phyloP scores from a whole-genome alignment of 2,329 filamentous ascomycete species.

The Calonectria pteridis region DNA sequence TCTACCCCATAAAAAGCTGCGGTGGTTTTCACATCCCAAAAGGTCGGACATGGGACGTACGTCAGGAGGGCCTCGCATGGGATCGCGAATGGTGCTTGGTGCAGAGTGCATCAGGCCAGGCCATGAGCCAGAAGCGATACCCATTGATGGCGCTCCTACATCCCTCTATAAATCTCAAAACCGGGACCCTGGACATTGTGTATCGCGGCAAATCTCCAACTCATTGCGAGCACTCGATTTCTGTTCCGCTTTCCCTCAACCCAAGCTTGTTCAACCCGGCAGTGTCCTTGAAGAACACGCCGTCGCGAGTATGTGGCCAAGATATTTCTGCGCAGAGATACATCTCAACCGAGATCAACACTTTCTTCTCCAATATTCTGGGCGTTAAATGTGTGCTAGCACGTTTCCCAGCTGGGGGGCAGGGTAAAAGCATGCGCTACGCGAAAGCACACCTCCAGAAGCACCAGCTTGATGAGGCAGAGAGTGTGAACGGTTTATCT shows the following conservation, averaged over 20 bases:
- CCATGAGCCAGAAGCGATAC: constrained; percentile 89
- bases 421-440: constrained; percentile 71
- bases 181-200: constrained; percentile 73
- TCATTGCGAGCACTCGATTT: constrained; percentile 52
- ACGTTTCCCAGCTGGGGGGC: constrained; percentile 79
- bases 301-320: constrained; percentile 87
- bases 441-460: constrained; percentile 78
- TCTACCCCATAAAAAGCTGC: constrained; percentile 97
- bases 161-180: constrained; percentile 78
- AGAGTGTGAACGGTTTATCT: not conserved
- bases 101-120: constrained; percentile 85
- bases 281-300: constrained; percentile 41
- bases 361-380: constrained; percentile 82
- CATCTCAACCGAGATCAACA: constrained; percentile 71
- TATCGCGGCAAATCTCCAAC: constrained; percentile 54
- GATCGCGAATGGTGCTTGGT: constrained; percentile 97
- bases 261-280: constrained; percentile 65
- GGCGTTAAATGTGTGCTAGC: constrained; percentile 86
- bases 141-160: constrained; percentile 88
- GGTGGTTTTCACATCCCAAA: constrained; percentile 79
- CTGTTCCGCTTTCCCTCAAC: constrained; percentile 76
- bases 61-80: constrained; percentile 87
- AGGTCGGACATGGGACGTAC: constrained; percentile 78
- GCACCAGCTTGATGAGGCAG: constrained; percentile 55
- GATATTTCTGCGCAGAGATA: constrained; percentile 79